Evolutionary conservation across 2,329 filamentous ascomycete genomes (phyloP), one percentile per base, ranked within the genome.

Genomic region (Nannizziopsis barbatae): DNA sequence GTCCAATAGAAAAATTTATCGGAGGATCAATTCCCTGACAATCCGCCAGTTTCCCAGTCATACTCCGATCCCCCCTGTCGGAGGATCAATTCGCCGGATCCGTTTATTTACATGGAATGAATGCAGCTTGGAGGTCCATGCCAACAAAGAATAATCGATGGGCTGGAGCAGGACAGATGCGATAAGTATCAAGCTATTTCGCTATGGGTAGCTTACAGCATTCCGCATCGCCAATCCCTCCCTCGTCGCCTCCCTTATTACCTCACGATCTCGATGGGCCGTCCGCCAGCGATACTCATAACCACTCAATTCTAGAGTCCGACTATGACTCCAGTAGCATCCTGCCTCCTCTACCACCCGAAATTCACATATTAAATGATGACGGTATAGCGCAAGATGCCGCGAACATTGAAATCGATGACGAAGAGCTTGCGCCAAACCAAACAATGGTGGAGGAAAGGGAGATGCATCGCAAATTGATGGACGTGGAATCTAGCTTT

Each of bases 401-500:
- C 14, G 49, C 53, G 41, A 45, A 52, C 12, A 39, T 47, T 14
- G 53, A 53, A 35, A 17, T 20, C 18, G 47, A 47, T 38, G 44
- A 45, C 22, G 39, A 30, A 27, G 46, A 52, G 15, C 22, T 44
- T 15, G 35, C 52, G 33, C 63, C 63, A 33, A 68, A 69, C 43
- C 64, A 68, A 48, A 71, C 66, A 0, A 57, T 68, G 22, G 58
- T 79, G 32, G 71, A 78, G 55, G 77, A 81, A 60, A 67, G 66
- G 45, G 76, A 79, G 56, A 79, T 81, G 74, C 72, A 73, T 54
- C 69, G 72, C 50, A 75, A 75, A 53, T 60, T 81, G 53, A 72
- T 77, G 69, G 77, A 81, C 55, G 71, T 80, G 48, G 78, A 81
- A 59, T 81, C 78, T 2, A 81, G 77, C 57, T 81, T 81, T 55